Conservation (phyloP, 257 asterid genomes). For the Scutellaria baicalensis region DNA sequence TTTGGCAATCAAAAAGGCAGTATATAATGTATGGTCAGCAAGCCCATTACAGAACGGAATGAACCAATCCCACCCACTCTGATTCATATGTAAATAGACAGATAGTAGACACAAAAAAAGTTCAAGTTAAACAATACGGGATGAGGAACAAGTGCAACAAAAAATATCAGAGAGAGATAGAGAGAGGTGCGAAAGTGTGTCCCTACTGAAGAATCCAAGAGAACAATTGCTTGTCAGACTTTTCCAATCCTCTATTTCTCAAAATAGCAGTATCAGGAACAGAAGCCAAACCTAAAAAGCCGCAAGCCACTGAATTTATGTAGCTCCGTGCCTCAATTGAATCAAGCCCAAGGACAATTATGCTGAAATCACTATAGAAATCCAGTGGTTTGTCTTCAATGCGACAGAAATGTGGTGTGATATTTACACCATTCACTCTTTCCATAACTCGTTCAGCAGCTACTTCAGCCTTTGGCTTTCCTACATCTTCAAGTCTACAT, state of each 20-base stretch:
- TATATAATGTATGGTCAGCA: not conserved
- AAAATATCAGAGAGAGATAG: not conserved
- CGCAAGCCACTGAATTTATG: conserved; percentile 89
- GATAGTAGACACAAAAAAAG: not conserved
- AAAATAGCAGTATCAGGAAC: conserved; percentile 11
- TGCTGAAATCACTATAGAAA: conserved; percentile 83
- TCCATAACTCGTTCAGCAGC: conserved; percentile 97
- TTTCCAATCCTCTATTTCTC: not conserved
- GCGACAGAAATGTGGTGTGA: conserved; percentile 89
- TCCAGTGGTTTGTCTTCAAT: conserved; percentile 94
- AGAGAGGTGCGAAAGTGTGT: not conserved
- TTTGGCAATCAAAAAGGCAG: not conserved
- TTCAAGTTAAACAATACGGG: not conserved
- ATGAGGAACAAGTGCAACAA: not conserved
- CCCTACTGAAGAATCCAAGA: not conserved
- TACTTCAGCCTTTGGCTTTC: conserved; percentile 98
- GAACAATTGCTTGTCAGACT: not conserved
- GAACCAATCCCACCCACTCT: not conserved
- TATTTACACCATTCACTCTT: conserved; percentile 77
- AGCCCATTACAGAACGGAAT: not conserved
- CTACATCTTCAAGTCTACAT: conserved; percentile 91
- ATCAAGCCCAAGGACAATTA: conserved; percentile 96
- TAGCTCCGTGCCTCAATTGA: conserved; percentile 96
- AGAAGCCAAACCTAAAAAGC: conserved; percentile 77
- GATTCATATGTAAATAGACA: not conserved